These are phyloP conservation scores for Podaxis sp. DNA, from an alignment of 768 basidiomycete species.

Conservation along the genomic window DNA sequence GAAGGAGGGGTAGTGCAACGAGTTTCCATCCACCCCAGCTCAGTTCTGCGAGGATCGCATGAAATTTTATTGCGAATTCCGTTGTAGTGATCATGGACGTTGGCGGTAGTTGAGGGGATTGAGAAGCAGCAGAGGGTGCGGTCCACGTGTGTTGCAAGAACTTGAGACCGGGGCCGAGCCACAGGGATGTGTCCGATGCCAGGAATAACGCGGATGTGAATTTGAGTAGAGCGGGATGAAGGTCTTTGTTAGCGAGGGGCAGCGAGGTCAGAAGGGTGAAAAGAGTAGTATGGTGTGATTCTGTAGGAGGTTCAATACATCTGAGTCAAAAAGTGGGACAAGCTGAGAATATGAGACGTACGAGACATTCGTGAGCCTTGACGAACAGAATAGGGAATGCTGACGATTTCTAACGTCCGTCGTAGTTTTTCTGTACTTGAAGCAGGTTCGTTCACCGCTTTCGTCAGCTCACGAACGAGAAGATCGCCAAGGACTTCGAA, in stretches of 20 bases:
- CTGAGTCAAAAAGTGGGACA: neutral
- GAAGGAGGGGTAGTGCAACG: constrained; percentile 57
- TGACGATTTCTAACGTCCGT: constrained; percentile 55
- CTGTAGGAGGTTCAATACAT: constrained; percentile 19
- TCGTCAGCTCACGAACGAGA: constrained; percentile 40
- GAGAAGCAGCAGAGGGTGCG: neutral
- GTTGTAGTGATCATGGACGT: constrained; percentile 18
- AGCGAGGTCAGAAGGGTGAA: constrained; percentile 29
- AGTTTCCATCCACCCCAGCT: constrained; percentile 80
- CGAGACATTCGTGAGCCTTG: constrained; percentile 68
- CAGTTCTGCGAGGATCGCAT: constrained; percentile 60
- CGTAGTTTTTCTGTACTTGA: constrained; percentile 34
- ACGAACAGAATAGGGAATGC: constrained; percentile 60
- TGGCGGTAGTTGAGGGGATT: neutral
- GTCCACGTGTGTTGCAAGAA: constrained; percentile 54
- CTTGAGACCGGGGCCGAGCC: constrained; percentile 53
- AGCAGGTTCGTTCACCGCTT: constrained; percentile 17
- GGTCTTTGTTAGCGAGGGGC: constrained; percentile 22
- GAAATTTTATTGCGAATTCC: constrained; percentile 50
- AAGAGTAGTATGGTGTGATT: constrained; percentile 33
- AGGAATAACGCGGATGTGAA: constrained; percentile 37
- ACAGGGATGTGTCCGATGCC: constrained; percentile 45
- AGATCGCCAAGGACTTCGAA: constrained; percentile 58
- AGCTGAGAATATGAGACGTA: constrained; percentile 29
- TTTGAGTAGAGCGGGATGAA: constrained; percentile 35